Evolutionary conservation across 169 alveolate species (phyloP), one percentile per base, ranked within the genome.

Genomic region (Plasmodium coatneyi): DNA sequence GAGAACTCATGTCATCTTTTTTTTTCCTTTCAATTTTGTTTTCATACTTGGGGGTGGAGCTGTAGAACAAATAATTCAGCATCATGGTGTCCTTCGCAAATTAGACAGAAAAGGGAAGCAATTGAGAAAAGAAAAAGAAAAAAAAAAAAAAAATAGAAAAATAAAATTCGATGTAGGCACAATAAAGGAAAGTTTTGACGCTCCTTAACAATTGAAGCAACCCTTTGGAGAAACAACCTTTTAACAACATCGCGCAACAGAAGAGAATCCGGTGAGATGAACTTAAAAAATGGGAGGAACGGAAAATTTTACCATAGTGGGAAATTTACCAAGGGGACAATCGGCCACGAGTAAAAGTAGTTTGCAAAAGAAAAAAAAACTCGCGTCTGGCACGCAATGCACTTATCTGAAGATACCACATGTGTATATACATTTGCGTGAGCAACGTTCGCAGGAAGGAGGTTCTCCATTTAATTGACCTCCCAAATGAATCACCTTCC

Each of bases 11-110:
- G 28, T 78, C 30, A 30, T 86, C 86, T 34, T 46, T 86, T 86
- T 86, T 74, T 46, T 52, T 54, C 25, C 34, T n/a, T 70, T 36
- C 56, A 34, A 30, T 86, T 70, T 74, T 76, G 71, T 74, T 86
- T 54, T 86, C 93, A 74, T 86, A 86, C 86, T 25, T 86, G 9
- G 25, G 60, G 70, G 66, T 32, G 19, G 54, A 46, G 10, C 36
- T 86, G 5, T 25, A 10, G 81, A 86, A 54, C 28, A 52, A 30
- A 54, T 74, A 76, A 86, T 86, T 78, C 30, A 78, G 80, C 70
- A 86, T 86, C 84, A 74, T 74, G 28, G 78, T 86, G 34, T 66
- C 16, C 12, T 25, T 9, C 30, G 10, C 43, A 9, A 22, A 16
- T 6, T 70, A 36, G 46, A 30, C 22, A 41, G 19, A 71, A 36